Conservation (phyloP, 768 basidiomycete genomes). For the Russula compacta region DNA sequence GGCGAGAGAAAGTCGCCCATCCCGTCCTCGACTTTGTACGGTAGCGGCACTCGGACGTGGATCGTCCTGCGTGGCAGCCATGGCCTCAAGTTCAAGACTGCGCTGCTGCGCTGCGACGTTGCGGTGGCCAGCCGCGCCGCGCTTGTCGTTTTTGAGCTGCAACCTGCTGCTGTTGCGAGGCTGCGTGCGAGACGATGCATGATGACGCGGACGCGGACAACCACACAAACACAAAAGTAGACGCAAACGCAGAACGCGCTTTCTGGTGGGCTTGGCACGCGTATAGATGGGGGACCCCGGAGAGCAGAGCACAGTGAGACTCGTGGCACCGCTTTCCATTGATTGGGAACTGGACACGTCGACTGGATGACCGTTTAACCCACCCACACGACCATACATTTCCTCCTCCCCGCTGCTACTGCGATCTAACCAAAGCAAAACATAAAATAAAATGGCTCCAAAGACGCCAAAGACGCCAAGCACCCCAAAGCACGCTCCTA, state of each 20-base stretch:
- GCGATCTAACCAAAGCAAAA: background rate
- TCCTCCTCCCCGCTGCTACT: background rate
- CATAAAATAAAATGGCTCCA: slow-evolving; percentile 30
- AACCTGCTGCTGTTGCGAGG: background rate
- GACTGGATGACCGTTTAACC: background rate
- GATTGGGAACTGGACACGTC: background rate
- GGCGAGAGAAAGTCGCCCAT: slow-evolving; percentile 74
- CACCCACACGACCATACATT: background rate
- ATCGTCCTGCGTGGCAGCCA: slow-evolving; percentile 26
- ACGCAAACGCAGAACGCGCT: too few species aligned
- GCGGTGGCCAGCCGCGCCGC: background rate
- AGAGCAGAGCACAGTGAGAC: background rate
- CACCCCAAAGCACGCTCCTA: slow-evolving; percentile 10
- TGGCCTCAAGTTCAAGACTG: background rate
- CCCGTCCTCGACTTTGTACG: slow-evolving; percentile 62
- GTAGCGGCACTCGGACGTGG: slow-evolving; percentile 46
- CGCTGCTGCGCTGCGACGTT: background rate
- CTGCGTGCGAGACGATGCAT: slow-evolving; percentile 12
- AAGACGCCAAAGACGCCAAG: slow-evolving; percentile 30
- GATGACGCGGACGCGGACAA: background rate
- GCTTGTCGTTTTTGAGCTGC: background rate
- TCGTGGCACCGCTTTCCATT: background rate
- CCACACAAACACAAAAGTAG: too few species aligned
- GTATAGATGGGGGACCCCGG: background rate
- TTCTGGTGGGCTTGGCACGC: too few species aligned